Evolutionary conservation across 1,139 yeast species (phyloP), one percentile per base, ranked within the genome.

Genomic region (Kurtzmaniella quercitrusa): DNA sequence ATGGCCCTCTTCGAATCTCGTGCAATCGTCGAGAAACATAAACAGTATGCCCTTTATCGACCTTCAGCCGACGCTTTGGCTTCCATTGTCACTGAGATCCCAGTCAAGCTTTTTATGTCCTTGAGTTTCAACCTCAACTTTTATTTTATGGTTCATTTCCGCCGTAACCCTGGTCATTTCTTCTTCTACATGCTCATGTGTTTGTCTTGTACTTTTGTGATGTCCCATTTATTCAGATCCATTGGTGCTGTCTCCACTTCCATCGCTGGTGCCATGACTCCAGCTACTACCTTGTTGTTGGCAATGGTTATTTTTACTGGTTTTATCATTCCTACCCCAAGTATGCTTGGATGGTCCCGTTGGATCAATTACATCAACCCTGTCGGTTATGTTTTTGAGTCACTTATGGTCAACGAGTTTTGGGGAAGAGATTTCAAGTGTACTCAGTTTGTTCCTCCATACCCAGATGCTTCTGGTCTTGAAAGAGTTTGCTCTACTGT

Each of bases 21-120:
- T 57, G 79, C 80, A 17, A 76, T 81, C 54, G 69, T 81, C 41
- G 77, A 77, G 49, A 82, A 81, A 58, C 88, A 82, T 53, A 78
- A 77, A 52, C 70, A 77, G 24, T 81, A 77, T 56, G 81, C 85
- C 3, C 70, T 82, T 60, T 82, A 82, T 53, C 81, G 81, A 48
- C 79, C 83, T 29, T 76, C 85, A 34, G 83, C 83, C n/a, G 86
- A 82, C 58, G 81, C 86, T 7, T 57, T 81, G 41, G 83, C 82
- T 46, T 73, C 75, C 44, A 68, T 81, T 50, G 58, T 81, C 42
- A 74, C 85, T 25, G 84, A 81, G 53, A 57, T 81, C 41, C 87
- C 88, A 3, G 64, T 73, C 21, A 81, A 81, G 55, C 47, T 77
- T 10, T 48, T 66, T 36, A 71, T 76, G 48, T 64, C 79, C 41